Evolutionary conservation across 148 eudicot species (phyloP).

Genomic region (Spergularia marina): DNA sequence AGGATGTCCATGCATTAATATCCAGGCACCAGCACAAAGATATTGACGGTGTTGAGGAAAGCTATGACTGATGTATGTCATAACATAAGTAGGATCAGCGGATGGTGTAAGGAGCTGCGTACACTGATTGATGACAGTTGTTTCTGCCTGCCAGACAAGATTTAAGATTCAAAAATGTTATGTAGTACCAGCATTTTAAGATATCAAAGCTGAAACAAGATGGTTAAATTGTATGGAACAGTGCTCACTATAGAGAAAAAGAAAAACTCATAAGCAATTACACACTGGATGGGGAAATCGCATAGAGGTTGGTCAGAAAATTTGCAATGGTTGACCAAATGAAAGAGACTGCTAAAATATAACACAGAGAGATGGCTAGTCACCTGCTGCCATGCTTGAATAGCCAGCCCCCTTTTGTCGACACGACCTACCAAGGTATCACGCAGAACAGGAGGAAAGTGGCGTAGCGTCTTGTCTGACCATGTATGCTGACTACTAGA

Average conservation of each 20-base stretch:
- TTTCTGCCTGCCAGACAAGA: conserved; percentile 73
- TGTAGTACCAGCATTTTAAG: neutral
- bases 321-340: neutral
- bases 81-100: conserved; percentile 77
- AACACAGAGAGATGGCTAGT: neutral
- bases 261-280: conserved; percentile 1
- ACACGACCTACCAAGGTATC: conserved; percentile 69
- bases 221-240: neutral
- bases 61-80: conserved; percentile 79
- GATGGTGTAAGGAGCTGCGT: conserved; percentile 86
- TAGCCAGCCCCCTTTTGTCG: conserved; percentile 73
- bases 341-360: neutral
- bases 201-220: conserved; percentile 1
- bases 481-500: conserved; percentile 92
- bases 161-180: neutral
- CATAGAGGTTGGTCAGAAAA: neutral
- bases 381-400: conserved; percentile 98
- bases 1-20: conserved; percentile 87
- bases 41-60: conserved; percentile 81
- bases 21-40: conserved; percentile 99
- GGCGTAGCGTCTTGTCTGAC: conserved; percentile 90
- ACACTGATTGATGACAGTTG: conserved; percentile 91
- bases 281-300: neutral
- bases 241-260: neutral
- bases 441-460: conserved; percentile 77